Conservation (phyloP, 352 stramenopile species). For the Blastocystis sp. region DNA sequence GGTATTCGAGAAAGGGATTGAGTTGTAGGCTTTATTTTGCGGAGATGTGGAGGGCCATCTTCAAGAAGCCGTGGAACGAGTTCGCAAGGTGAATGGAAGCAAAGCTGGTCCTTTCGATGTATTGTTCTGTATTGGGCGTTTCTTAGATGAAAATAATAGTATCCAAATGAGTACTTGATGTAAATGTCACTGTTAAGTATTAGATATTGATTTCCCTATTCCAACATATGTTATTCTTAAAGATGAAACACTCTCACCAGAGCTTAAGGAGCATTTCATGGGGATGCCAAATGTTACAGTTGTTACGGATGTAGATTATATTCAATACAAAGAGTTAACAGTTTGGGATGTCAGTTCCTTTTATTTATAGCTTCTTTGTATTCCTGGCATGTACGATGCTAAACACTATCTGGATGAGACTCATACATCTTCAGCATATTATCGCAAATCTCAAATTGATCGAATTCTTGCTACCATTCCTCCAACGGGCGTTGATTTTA, state of each 20-base stretch:
- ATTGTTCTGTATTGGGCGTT: conserved; percentile 41
- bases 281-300: conserved; percentile 22
- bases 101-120: conserved; percentile 53
- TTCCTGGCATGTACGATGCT: conserved; percentile 17
- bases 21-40: conserved; percentile 43
- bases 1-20: background rate
- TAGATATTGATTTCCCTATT: conserved; percentile 12
- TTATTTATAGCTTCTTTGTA: conserved; percentile 36
- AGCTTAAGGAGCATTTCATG: background rate
- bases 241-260: conserved; percentile 19
- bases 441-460: conserved; percentile 61
- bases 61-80: background rate
- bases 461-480: background rate
- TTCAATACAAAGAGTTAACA: background rate
- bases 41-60: conserved; percentile 56
- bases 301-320: background rate
- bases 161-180: background rate
- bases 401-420: background rate
- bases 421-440: background rate
- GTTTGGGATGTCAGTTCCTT: background rate
- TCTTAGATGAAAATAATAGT: conserved; percentile 51
- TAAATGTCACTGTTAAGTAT: background rate
- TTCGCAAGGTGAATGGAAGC: background rate
- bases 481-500: conserved; percentile 3
- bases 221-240: conserved; percentile 36